Conservation (phyloP, 495 filamentous ascomycete genomes). For the Penicillium pulvis region DNA sequence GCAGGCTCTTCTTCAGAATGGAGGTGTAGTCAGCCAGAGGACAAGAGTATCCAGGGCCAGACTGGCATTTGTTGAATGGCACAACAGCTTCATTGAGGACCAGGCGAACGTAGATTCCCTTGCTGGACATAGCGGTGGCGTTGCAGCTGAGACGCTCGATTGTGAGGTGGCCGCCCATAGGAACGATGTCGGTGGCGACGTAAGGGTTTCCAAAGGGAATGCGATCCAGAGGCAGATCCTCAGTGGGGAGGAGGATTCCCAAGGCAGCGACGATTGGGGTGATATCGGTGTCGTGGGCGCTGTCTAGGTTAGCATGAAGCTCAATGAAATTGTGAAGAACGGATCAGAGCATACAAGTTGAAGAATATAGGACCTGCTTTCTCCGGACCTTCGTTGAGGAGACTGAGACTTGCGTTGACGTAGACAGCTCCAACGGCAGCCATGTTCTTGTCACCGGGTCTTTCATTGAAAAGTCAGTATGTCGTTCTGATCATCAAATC, state of each 20-base stretch:
- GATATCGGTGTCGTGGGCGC: constrained; percentile 57
- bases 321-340: not conserved
- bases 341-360: constrained; percentile 46
- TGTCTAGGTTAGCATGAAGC: constrained; percentile 15
- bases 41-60: constrained; percentile 28
- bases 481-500: not conserved
- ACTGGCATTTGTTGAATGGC: constrained; percentile 20
- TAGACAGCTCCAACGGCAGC: constrained; percentile 54
- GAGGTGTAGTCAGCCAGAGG: constrained; percentile 20
- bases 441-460: constrained; percentile 52
- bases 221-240: constrained; percentile 44
- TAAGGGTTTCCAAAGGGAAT: constrained; percentile 43
- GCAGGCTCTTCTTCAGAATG: constrained; percentile 9
- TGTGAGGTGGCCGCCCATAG: constrained; percentile 53
- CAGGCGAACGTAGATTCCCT: constrained; percentile 24
- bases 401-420: constrained; percentile 51
- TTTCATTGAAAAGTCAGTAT: constrained; percentile 6
- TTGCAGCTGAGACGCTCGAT: constrained; percentile 48
- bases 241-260: constrained; percentile 43
- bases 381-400: constrained; percentile 47
- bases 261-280: constrained; percentile 53
- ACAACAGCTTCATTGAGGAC: constrained; percentile 32
- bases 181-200: constrained; percentile 52
- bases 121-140: constrained; percentile 32
- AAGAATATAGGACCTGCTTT: constrained; percentile 49